Evolutionary conservation across 2,329 filamentous ascomycete genomes (phyloP).

Genomic region (Hymenoscyphus fraxineus): DNA sequence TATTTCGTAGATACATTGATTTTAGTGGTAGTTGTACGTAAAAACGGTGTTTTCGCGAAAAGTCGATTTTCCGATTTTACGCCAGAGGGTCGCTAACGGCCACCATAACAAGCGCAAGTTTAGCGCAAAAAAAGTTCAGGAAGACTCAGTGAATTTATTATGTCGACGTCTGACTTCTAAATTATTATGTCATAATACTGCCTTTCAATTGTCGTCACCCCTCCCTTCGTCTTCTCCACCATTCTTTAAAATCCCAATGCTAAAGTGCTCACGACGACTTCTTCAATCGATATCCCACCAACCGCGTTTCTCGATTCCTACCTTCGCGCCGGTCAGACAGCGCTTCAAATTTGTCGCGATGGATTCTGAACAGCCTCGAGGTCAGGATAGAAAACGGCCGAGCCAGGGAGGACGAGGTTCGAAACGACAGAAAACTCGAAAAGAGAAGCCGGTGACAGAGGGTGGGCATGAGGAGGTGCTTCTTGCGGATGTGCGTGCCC

Average conservation of each 20-base stretch:
- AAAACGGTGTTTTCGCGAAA: too few relatives aligned
- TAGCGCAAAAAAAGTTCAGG: conserved; percentile 1
- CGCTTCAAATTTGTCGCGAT: conserved; percentile 14
- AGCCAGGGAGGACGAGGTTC: conserved; percentile 31
- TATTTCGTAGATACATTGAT: too few relatives aligned
- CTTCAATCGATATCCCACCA: not conserved
- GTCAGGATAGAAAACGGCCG: conserved; percentile 28
- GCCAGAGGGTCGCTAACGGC: too few relatives aligned
- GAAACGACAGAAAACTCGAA: conserved; percentile 53
- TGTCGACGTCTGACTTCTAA: not conserved
- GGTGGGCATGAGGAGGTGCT: conserved; percentile 66
- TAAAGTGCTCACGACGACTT: not conserved
- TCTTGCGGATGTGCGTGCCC: conserved; percentile 55
- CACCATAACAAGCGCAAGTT: too few relatives aligned
- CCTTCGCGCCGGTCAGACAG: conserved; percentile 3
- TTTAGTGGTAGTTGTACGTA: too few relatives aligned
- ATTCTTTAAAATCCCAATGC: not conserved
- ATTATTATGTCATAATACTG: not conserved
- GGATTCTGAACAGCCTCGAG: conserved; percentile 9
- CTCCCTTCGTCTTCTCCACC: not conserved
- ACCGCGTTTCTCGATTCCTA: not conserved
- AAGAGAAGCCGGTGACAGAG: conserved; percentile 51
- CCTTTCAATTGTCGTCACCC: not conserved
- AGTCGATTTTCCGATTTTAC: too few relatives aligned
- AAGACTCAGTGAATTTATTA: not conserved